phyloP scores from a whole-genome alignment of 1,284 basidiomycete genomes.

The Stygiomarasmius scandens region DNA sequence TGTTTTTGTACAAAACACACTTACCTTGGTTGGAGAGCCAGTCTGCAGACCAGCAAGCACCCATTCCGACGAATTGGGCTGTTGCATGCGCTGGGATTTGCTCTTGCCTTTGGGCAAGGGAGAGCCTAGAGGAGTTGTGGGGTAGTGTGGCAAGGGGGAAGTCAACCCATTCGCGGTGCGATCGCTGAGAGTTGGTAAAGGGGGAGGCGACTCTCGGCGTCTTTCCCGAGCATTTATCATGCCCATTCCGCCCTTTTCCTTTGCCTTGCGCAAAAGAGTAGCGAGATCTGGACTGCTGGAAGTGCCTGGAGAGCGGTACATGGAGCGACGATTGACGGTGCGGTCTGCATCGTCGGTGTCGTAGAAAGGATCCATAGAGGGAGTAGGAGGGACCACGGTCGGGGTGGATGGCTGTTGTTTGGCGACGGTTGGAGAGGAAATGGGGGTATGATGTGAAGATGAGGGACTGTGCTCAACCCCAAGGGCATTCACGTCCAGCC shows the following conservation, averaged over 20 bases:
- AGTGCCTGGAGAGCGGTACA: slow-evolving; percentile 86
- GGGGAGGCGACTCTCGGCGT: slow-evolving; percentile 49
- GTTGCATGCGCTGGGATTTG: slow-evolving; percentile 13
- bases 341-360: slow-evolving; percentile 64
- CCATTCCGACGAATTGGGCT: slow-evolving; percentile 45
- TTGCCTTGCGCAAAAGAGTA: slow-evolving; percentile 79
- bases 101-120: slow-evolving; percentile 11
- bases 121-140: neutral
- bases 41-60: slow-evolving; percentile 51
- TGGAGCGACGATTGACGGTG: slow-evolving; percentile 71
- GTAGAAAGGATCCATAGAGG: slow-evolving; percentile 57
- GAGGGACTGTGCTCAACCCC: slow-evolving; percentile 50
- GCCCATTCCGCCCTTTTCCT: slow-evolving; percentile 58
- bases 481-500: slow-evolving; percentile 65
- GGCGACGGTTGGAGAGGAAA: slow-evolving; percentile 32
- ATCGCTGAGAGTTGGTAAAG: slow-evolving; percentile 39
- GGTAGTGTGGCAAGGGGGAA: neutral
- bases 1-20: slow-evolving; percentile 16
- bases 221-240: slow-evolving; percentile 42
- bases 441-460: slow-evolving; percentile 37
- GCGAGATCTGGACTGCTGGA: slow-evolving; percentile 88
- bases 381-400: slow-evolving; percentile 61
- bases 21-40: slow-evolving; percentile 45
- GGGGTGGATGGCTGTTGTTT: slow-evolving; percentile 45
- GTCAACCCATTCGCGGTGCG: slow-evolving; percentile 12